Base-by-base conservation (phyloP, 768 basidiomycete genomes). In the Pholiota conissans region DNA sequence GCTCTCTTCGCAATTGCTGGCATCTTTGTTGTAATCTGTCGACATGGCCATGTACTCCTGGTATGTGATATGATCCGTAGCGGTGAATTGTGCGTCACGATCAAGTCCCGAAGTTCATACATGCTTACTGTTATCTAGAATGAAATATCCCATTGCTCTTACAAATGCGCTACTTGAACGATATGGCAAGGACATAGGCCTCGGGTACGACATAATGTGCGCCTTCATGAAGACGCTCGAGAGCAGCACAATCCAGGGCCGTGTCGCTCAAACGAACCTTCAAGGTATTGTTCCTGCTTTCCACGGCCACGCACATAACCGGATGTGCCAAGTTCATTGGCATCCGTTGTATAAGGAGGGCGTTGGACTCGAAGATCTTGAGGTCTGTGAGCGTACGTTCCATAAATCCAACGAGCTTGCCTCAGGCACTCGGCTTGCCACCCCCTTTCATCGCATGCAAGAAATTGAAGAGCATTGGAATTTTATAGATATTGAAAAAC, bases 151-250 rank as follows among this genome's bases (percentile, higher is more conserved):
- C 1, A 53, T 71, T 13, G 69, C 66, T 1, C 30, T 66, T 14
- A 58, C 63, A 10, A 39, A 64, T 27, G 35, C 4, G 0, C 56
- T 71, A 0, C 29, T 67, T 0, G 56, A 66, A 0, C 48, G 5
- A 0, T 67, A 61, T 45, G 67, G 67, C 0, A 10, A 8, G 0
- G 53, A 58, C 14, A 47, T 70, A 1, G 59, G 62, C 1, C 24
- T 60, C 10, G 69, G 63, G 0, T 72, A 71, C 35, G 71, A 73
- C 40, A 70, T 70, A 24, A 63, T 60, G 45, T 73, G 71, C 39
- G 59, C 57, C 2, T 71, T 72, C 30, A 45, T 48, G 27, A 69
- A 56, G 18, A 72, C 69, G 0, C 63, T 71, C 3, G 10, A 20
- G 0, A 40, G 42, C 7, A 69, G 68, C 34, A 29, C 47, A 0